Percentiles rank a stretch among this genome's conserved stretches.
These are phyloP conservation scores for Rossbeevera mucosa DNA, from an alignment of 768 basidiomycete genomes.

Conservation along the genomic window DNA sequence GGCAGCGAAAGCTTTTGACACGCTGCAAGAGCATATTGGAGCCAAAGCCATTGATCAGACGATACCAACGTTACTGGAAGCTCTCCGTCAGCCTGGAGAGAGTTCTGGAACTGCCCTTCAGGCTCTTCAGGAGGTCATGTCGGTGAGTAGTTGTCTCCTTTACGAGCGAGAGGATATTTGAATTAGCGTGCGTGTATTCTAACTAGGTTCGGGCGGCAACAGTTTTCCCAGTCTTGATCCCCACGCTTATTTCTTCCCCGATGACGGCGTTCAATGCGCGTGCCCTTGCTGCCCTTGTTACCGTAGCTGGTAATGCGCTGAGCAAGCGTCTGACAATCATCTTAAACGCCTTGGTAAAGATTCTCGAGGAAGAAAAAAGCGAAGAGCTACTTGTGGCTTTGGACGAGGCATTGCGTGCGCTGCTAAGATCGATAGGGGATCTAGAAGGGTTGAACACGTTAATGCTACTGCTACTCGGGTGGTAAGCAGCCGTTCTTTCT, in stretches of 20 bases:
- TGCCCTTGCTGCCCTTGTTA: conserved; percentile 85
- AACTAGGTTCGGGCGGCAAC: conserved; percentile 83
- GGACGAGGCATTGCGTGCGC: conserved; percentile 66
- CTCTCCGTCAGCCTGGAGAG: conserved; percentile 87
- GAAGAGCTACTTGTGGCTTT: conserved; percentile 70
- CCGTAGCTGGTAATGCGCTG: conserved; percentile 88
- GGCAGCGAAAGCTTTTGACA: conserved; percentile 85
- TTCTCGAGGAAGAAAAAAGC: conserved; percentile 62
- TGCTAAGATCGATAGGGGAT: conserved; percentile 78
- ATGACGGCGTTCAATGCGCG: conserved; percentile 95
- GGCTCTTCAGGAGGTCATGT: conserved; percentile 92
- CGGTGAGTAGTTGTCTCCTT: conserved; percentile 42
- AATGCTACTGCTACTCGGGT: conserved; percentile 85
- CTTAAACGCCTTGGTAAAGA: conserved; percentile 72
- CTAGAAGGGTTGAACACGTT: conserved; percentile 84
- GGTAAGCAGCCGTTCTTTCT: conserved; percentile 47
- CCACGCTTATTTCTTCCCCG: conserved; percentile 82
- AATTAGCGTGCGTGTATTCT: background rate
- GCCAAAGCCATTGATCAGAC: conserved; percentile 92
- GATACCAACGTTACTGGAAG: conserved; percentile 90
- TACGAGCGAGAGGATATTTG: background rate
- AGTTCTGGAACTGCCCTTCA: conserved; percentile 94
- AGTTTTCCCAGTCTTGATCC: conserved; percentile 96
- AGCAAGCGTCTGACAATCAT: conserved; percentile 80
- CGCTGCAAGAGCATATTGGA: conserved; percentile 88